Evolutionary conservation across 179 eudicot genomes (phyloP).

Genomic region (Drosera spatulata): DNA sequence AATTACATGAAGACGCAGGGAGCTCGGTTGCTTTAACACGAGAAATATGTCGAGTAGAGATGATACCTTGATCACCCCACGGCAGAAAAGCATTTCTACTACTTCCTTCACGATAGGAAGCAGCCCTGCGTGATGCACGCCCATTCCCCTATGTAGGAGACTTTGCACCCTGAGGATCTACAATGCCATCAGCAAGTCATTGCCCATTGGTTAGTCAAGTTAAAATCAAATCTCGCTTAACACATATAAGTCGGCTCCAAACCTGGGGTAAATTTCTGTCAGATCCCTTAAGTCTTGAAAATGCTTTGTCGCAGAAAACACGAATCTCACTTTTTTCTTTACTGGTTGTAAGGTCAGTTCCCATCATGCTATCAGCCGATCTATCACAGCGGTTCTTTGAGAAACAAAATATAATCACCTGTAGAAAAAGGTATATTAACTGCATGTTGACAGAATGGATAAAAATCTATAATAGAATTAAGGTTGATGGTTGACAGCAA

Average conservation of each 20-base stretch:
- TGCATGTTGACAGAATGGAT: not conserved
- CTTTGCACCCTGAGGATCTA: slow-evolving; percentile 86
- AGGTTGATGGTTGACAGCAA: too few relatives aligned
- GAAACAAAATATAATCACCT: slow-evolving; percentile 95
- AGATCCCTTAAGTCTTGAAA: slow-evolving; percentile 94
- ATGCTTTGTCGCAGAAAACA: slow-evolving; percentile 93
- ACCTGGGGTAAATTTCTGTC: slow-evolving; percentile 98
- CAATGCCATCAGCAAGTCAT: slow-evolving; percentile 6
- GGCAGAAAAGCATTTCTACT: slow-evolving; percentile 97
- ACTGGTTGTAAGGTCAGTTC: slow-evolving; percentile 77
- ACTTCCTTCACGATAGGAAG: slow-evolving; percentile 99
- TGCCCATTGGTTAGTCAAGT: not conserved
- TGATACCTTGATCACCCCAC: slow-evolving; percentile 90
- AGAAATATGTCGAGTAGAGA: not conserved
- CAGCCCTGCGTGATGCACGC: slow-evolving; percentile 96
- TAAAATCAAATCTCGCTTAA: not conserved
- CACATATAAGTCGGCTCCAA: slow-evolving; percentile 1
- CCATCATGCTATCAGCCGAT: slow-evolving; percentile 79
- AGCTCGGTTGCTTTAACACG: not conserved
- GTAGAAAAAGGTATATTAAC: slow-evolving; percentile 5
- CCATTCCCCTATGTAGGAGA: slow-evolving; percentile 89
- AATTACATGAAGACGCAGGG: not conserved
- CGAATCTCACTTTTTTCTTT: slow-evolving; percentile 93
- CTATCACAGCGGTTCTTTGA: slow-evolving; percentile 97
- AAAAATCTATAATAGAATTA: too few relatives aligned